Evolutionary conservation across 2,329 filamentous ascomycete species (phyloP).

Genomic region (Xylariaceae sp.): DNA sequence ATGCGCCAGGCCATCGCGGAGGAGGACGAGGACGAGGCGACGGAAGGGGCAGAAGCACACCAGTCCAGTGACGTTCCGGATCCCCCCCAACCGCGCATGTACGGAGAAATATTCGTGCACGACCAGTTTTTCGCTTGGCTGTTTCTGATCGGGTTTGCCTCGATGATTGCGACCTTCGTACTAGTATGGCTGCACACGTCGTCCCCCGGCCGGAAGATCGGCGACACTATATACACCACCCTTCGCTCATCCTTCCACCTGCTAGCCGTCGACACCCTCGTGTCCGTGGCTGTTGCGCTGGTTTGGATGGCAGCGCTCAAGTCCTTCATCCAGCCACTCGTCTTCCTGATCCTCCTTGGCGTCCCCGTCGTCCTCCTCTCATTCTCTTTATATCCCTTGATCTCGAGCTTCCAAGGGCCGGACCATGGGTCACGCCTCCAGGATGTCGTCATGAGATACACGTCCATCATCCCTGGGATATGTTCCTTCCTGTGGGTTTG

Average conservation of each 20-base stretch:
- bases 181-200: slow-evolving; percentile 87
- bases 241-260: slow-evolving; percentile 83
- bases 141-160: slow-evolving; percentile 78
- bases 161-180: slow-evolving; percentile 81
- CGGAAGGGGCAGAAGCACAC: slow-evolving; percentile 27
- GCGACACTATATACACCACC: slow-evolving; percentile 91
- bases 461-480: slow-evolving; percentile 69
- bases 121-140: slow-evolving; percentile 90
- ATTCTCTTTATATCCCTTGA: slow-evolving; percentile 85
- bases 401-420: slow-evolving; percentile 78
- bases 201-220: slow-evolving; percentile 63
- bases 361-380: slow-evolving; percentile 83
- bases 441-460: slow-evolving; percentile 83
- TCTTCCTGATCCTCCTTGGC: slow-evolving; percentile 72
- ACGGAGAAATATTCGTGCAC: slow-evolving; percentile 69
- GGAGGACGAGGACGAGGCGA: slow-evolving; percentile 32
- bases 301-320: slow-evolving; percentile 85
- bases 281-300: slow-evolving; percentile 82
- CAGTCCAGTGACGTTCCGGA: slow-evolving; percentile 30
- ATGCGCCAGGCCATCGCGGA: slow-evolving; percentile 36
- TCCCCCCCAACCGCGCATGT: slow-evolving; percentile 50
- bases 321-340: slow-evolving; percentile 80
- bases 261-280: slow-evolving; percentile 82
- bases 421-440: slow-evolving; percentile 75
- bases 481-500: slow-evolving; percentile 77